Base-by-base conservation (phyloP, 2,329 filamentous ascomycete species). In the Pseudogymnoascus sp. region DNA sequence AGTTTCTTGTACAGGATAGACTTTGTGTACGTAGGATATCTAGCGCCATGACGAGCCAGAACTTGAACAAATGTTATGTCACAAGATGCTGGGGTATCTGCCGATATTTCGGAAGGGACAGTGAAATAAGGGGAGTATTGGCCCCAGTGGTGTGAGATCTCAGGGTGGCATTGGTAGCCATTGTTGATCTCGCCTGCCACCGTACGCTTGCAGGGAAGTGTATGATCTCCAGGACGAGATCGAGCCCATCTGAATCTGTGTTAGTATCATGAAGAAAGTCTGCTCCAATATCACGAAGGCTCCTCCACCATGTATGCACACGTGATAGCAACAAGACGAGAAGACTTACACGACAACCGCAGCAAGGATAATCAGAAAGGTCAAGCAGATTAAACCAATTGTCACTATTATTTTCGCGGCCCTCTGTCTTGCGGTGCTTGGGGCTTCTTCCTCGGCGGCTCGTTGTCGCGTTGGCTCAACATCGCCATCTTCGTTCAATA, bases 71-170 rank as follows among this genome's bases (percentile, higher is more conserved):
- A 93, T 2, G 86, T 93, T 67, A 93, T 76, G 11, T 82, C 76
- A 74, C 92, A 97, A n/a, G 77, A 78, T 0, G 76, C 66, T 0
- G 91, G 91, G 77, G 76, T 6, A 79, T 67, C 14, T 39, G 33
- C 33, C 14, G 83, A 77, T 58, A 90, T 82, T 2, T 82, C 77
- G 1, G 88, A 91, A 6, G 85, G 81, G 0, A 92, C 86, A 1
- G 86, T 81, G 74, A 89, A 96, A 75, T 85, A 95, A 1, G 91
- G 90, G 15, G 90, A 88, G 73, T 96, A 96, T 72, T 93, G 91
- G 61, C 91, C 92, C 90, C 91, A 96, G 61, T 62, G 69, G 18
- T 68, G 71, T 53, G 71, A 71, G 36, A 73, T 70, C 41, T 67
- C 62, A 25, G 69, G 66, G 60, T 66, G 62, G 60, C 71, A 73